Evolutionary conservation across 2,329 filamentous ascomycete genomes (phyloP).

Genomic region (Huntiella bhutanensis): DNA sequence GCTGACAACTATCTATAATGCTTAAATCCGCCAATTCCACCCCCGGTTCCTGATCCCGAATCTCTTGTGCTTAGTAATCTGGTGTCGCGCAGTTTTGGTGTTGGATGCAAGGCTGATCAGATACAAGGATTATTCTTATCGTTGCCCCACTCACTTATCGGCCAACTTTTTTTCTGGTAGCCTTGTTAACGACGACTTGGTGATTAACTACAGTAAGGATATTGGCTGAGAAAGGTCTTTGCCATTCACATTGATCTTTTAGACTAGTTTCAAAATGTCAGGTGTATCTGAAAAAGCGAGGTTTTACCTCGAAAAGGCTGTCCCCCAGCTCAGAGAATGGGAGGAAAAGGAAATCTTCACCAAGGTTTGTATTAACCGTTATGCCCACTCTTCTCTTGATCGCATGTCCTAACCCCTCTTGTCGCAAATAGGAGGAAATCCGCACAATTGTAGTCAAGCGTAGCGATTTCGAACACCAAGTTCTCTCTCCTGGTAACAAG

Average conservation of each 20-base stretch:
- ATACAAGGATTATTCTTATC: neutral
- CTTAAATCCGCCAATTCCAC: neutral
- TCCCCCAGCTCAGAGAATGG: conserved; percentile 82
- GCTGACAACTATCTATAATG: neutral
- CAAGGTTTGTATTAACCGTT: conserved; percentile 31
- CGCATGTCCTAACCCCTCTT: conserved; percentile 10
- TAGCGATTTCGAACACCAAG: conserved; percentile 80
- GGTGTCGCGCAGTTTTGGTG: too few relatives aligned
- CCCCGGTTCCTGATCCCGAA: neutral
- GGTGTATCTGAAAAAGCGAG: conserved; percentile 82
- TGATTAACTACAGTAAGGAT: conserved; percentile 3
- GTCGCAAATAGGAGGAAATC: conserved; percentile 55
- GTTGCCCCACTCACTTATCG: conserved; percentile 9
- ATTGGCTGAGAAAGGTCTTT: neutral
- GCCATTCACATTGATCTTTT: neutral
- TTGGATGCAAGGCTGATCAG: conserved; percentile 11
- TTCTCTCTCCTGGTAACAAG: conserved; percentile 62
- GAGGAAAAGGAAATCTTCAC: conserved; percentile 83
- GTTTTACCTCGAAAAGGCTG: conserved; percentile 81
- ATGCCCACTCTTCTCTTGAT: conserved; percentile 3
- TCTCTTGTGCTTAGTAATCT: too few relatives aligned
- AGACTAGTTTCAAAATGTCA: conserved; percentile 37
- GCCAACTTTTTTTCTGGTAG: conserved; percentile 11
- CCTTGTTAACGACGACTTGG: conserved; percentile 11
- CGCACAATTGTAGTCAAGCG: conserved; percentile 72